Conservation (phyloP, 2,329 filamentous ascomycete genomes). For the Rhytidhysteron rufulum region DNA sequence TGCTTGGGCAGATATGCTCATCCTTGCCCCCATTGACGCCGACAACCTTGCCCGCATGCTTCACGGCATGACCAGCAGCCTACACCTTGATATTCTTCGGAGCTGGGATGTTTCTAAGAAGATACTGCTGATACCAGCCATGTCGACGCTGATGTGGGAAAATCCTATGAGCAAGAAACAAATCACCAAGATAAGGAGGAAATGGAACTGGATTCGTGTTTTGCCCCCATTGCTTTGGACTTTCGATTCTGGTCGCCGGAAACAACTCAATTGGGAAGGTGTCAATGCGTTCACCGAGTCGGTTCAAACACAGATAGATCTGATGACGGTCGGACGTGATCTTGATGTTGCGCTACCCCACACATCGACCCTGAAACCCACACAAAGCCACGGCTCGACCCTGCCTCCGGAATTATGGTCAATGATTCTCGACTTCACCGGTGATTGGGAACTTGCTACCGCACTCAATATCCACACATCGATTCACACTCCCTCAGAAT, state of each 20-base stretch:
- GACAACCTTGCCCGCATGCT: constrained; percentile 86
- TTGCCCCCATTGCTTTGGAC: constrained; percentile 80
- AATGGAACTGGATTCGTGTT: constrained; percentile 84
- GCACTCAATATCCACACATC: constrained; percentile 78
- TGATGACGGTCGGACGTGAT: constrained; percentile 70
- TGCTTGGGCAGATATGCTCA: constrained; percentile 82
- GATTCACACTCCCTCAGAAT: constrained; percentile 67
- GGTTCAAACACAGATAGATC: constrained; percentile 72
- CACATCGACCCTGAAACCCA: constrained; percentile 25
- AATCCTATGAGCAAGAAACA: constrained; percentile 87
- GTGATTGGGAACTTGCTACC: constrained; percentile 87
- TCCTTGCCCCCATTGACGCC: constrained; percentile 80
- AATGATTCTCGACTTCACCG: constrained; percentile 76
- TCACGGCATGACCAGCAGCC: constrained; percentile 73
- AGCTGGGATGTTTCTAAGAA: constrained; percentile 86
- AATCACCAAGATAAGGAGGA: constrained; percentile 73
- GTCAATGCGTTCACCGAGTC: constrained; percentile 70
- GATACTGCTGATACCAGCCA: constrained; percentile 79
- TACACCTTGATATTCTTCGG: constrained; percentile 75
- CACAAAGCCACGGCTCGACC: constrained; percentile 35
- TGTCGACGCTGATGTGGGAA: constrained; percentile 87
- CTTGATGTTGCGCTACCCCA: constrained; percentile 49
- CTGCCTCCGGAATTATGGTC: constrained; percentile 87
- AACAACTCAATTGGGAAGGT: constrained; percentile 51
- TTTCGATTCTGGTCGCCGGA: constrained; percentile 57